Evolutionary conservation across 768 basidiomycete genomes (phyloP), one percentile per base, ranked within the genome.

Genomic region (Suillus subalutaceus): DNA sequence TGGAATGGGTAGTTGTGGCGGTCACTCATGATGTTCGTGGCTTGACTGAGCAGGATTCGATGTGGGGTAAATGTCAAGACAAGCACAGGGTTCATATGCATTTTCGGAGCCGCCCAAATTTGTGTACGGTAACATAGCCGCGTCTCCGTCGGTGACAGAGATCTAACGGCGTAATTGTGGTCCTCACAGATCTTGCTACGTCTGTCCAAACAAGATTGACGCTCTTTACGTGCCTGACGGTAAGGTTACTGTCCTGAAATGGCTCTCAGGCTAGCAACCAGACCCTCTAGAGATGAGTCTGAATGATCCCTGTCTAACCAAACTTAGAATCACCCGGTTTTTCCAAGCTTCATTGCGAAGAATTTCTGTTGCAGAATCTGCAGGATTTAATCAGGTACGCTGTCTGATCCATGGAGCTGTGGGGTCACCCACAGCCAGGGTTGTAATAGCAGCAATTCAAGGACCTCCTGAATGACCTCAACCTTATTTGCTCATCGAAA

Each of bases 91-190:
- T 77, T 77, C 77, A 77, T 77, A 77, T 65, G 77, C 69, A 26
- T 73, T 77, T 77, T 68, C 74, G 76, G 77, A 56, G 40, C 76
- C 77, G 74, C 74, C 69, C 66, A 48, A 16, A 58, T 64, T 66
- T 70, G 73, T 65, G 70, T 75, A 72, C 69, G 64, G 59, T 71
- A 70, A 69, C 67, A 64, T 78, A 74, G 75, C 76, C 76, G 74
- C 70, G 48, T 50, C 58, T 66, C 66, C 57, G 44, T 56, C 38
- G 18, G 43, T 71, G 72, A 72, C 68, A 62, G 67, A 73, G 72
- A 32, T 20, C 66, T 62, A 70, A 72, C 73, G 76, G 72, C 71
- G 74, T 72, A 76, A 76, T 68, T 62, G 41, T 65, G 67, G 63
- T 66, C 73, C 68, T 43, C 62, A 66, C 64, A 79, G 72, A 79